A percentile compares a stretch with the other conserved stretches of the same genome.
phyloP scores from a whole-genome alignment of 305 asterid genomes.

The Solanum hybrid region DNA sequence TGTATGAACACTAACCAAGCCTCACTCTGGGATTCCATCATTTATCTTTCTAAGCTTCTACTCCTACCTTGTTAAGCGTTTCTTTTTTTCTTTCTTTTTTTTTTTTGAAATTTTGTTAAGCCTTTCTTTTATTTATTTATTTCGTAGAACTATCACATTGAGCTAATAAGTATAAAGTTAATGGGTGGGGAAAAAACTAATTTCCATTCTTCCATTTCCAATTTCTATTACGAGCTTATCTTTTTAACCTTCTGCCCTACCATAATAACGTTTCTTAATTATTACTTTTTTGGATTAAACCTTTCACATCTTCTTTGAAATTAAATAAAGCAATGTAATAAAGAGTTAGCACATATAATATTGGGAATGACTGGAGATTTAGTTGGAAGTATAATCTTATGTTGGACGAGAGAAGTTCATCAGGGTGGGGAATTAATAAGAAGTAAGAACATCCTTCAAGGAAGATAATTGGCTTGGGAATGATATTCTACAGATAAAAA shows the following conservation, averaged over 20 bases:
- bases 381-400: neutral
- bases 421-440: neutral
- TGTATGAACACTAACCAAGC: neutral
- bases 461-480: neutral
- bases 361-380: neutral
- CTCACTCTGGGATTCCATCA: neutral
- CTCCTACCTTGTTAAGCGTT: neutral
- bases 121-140: neutral
- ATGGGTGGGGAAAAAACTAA: neutral
- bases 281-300: neutral
- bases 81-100: neutral
- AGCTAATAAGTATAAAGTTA: neutral
- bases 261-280: neutral
- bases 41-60: neutral
- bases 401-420: neutral
- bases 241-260: neutral
- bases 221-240: neutral
- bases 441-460: neutral
- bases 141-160: neutral
- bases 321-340: neutral
- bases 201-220: neutral
- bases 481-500: neutral
- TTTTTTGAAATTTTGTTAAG: neutral
- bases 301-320: neutral
- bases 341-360: neutral